Conservation (phyloP, 805 yeast species). For the Helenozyma rhizophorensis region DNA sequence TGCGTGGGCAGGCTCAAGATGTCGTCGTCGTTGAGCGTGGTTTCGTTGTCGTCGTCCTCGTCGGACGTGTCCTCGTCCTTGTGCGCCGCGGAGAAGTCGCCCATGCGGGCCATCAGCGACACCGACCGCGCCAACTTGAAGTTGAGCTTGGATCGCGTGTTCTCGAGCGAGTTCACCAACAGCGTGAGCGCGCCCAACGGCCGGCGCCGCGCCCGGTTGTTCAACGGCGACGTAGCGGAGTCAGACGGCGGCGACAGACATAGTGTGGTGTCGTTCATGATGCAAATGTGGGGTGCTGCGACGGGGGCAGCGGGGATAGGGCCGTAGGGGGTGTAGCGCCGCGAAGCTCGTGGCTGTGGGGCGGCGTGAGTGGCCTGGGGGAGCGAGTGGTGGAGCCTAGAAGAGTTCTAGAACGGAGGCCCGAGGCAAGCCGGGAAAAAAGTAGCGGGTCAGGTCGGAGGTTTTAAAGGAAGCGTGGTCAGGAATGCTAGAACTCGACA, state of each 20-base stretch:
- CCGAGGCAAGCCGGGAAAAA: not conserved
- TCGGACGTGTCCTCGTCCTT: constrained; percentile 12
- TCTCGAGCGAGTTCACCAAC: constrained; percentile 15
- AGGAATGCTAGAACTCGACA: too few relatives aligned
- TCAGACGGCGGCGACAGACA: too few relatives aligned
- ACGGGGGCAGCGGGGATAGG: too few relatives aligned
- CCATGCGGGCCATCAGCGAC: constrained; percentile 3
- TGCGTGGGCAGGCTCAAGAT: constrained; percentile 13
- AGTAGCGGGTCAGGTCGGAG: constrained; percentile 1
- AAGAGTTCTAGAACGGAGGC: not conserved
- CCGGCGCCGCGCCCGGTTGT: constrained; percentile 1
- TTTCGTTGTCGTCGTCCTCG: constrained; percentile 13
- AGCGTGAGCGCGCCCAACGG: constrained; percentile 13
- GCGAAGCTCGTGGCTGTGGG: too few relatives aligned
- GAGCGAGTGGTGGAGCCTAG: too few relatives aligned
- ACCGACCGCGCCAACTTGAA: constrained; percentile 10
- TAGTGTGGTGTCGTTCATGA: too few relatives aligned
- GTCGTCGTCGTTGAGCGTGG: constrained; percentile 16
- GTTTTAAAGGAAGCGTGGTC: not conserved
- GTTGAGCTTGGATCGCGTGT: constrained; percentile 11
- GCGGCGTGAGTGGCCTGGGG: too few relatives aligned
- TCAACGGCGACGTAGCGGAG: constrained; percentile 1
- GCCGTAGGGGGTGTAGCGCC: too few relatives aligned
- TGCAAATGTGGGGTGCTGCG: too few relatives aligned
- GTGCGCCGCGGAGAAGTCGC: constrained; percentile 9